phyloP scores from a whole-genome alignment of 2,329 filamentous ascomycete species.

The Mariannaea elegans region DNA sequence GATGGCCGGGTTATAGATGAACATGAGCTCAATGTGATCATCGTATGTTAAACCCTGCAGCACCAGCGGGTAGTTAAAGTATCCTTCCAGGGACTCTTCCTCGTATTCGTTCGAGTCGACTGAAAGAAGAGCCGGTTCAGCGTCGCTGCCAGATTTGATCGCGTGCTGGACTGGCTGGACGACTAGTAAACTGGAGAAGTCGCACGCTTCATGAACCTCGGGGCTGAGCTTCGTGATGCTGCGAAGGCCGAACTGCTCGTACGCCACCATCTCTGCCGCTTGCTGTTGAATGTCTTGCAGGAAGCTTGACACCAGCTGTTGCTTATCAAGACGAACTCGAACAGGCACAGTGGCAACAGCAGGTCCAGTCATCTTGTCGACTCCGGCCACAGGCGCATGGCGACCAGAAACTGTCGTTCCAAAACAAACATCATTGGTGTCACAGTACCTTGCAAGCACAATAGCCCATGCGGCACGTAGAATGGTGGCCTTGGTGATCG shows the following conservation, averaged over 20 bases:
- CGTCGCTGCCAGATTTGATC: conserved; percentile 2
- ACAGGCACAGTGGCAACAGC: conserved; percentile 7
- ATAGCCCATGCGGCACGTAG: conserved; percentile 51
- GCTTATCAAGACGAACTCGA: not conserved
- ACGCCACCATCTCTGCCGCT: too few species aligned
- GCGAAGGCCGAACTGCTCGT: conserved; percentile 12
- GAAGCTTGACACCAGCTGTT: not conserved
- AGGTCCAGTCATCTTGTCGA: conserved; percentile 10
- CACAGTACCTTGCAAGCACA: conserved; percentile 58
- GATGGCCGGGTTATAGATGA: conserved; percentile 22
- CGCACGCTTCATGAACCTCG: conserved; percentile 1
- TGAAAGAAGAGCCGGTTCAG: not conserved
- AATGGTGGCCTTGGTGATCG: conserved; percentile 23
- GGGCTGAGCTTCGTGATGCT: conserved; percentile 27
- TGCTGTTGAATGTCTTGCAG: conserved; percentile 4
- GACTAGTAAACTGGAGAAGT: conserved; percentile 18
- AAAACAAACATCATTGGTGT: conserved; percentile 49
- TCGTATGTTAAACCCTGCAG: not conserved
- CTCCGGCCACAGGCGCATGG: not conserved
- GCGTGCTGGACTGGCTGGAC: conserved; percentile 17
- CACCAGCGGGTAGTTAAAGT: conserved; percentile 39
- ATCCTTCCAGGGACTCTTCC: not conserved
- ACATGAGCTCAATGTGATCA: conserved; percentile 26
- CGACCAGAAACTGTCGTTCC: conserved; percentile 6
- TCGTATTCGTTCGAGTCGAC: conserved; percentile 1